Percentiles rank a stretch among this genome's conserved stretches.
phyloP scores from a whole-genome alignment of 2,329 filamentous ascomycete species.

The Pseudogymnoascus sp. region DNA sequence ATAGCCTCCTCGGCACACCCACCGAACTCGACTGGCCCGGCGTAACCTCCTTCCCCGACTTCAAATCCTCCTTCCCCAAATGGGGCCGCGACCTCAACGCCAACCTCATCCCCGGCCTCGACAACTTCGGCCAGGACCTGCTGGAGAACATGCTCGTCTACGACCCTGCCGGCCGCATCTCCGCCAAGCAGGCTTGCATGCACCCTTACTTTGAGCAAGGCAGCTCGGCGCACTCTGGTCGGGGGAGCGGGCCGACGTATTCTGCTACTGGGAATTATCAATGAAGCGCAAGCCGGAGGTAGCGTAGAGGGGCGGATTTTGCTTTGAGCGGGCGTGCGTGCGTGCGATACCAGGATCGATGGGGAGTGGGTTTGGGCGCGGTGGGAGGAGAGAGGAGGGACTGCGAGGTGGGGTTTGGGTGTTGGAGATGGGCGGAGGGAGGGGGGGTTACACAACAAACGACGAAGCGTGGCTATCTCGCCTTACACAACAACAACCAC shows the following conservation, averaged over 20 bases:
- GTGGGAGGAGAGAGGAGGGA: neutral
- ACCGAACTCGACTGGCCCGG: conserved; percentile 79
- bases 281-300: conserved; percentile 17
- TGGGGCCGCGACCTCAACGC: conserved; percentile 67
- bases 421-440: neutral
- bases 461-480: neutral
- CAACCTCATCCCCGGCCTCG: conserved; percentile 64
- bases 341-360: neutral
- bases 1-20: conserved; percentile 74
- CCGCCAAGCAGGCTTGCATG: conserved; percentile 77
- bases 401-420: neutral
- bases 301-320: neutral
- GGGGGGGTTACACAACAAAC: neutral
- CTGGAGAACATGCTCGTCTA: conserved; percentile 70
- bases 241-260: conserved; percentile 27
- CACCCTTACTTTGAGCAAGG: conserved; percentile 69
- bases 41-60: conserved; percentile 90
- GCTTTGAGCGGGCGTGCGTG: neutral
- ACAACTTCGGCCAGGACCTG: conserved; percentile 63
- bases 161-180: conserved; percentile 79
- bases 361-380: neutral
- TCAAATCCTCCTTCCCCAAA: conserved; percentile 86
- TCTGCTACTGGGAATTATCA: conserved; percentile 23
- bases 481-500: neutral
- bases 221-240: conserved; percentile 28